Evolutionary conservation across 805 yeast species (phyloP), one percentile per base, ranked within the genome.

Genomic region (Ogataea populi-albae): DNA sequence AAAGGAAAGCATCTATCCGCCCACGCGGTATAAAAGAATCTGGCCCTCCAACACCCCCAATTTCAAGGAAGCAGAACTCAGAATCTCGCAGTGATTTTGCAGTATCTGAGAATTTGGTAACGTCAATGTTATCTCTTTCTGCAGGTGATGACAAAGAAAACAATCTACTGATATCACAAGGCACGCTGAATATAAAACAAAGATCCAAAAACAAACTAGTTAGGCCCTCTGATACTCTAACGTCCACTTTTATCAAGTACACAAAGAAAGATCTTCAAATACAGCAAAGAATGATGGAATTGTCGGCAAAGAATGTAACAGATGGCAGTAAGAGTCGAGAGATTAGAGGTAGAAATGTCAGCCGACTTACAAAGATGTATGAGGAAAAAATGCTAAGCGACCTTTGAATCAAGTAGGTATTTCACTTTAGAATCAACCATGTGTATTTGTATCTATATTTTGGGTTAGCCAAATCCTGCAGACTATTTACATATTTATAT

Each of bases 321-420:
- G 38, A 26, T 7, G 37, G 37, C 6, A 32, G 38, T 6, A 34
- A 19, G 9, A 36, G 26, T 16, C 39, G 50, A 14, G 65, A 68
- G 23, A 61, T 70, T 12, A 57, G 73, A 26, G 80, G 80, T 1
- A 54, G 77, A 18, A 75, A 72, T 46, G 80, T 75, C 7, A 68
- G 78, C 12, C 67, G 72, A 44, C 55, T 75, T 36, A 71, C 79
- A 4, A 57, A 53, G 44, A 54, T 74, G 39, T 75, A 68, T 41
- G 81, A 75, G 48, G 75, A 73, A 41, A 59, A 75, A 37, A 39
- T 55, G 6, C 29, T 58, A 41, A 9, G 10, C 23, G 23, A 11
- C 23, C 23, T 22, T 9, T 22, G 11, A 11, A 22, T 11, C n/a
- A n/a, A n/a, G n/a, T n/a, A n/a, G n/a, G n/a, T n/a, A n/a, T n/a